Evolutionary conservation across 2,329 filamentous ascomycete species (phyloP), one percentile per base, ranked within the genome.

Genomic region (Claviceps lovelessii): DNA sequence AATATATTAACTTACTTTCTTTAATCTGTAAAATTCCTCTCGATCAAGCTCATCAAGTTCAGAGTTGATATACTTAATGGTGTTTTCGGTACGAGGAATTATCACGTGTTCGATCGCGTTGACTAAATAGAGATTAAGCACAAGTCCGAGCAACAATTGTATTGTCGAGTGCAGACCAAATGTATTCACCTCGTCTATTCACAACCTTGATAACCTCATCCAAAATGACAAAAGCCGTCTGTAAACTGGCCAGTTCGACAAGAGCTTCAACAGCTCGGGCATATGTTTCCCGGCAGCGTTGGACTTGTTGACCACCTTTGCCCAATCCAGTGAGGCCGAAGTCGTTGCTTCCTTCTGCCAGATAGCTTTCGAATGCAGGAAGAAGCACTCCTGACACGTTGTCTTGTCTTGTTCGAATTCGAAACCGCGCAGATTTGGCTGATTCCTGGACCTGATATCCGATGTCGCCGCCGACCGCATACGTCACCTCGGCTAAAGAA

Each of bases 11-110:
- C 61, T 48, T 58, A 65, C 73, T 77, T 98, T 98, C 74, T 98
- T 98, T 67, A 98, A 73, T 61, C 93, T 80, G 73, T 96, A 98
- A 70, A 98, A 98, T 68, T 98, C 93, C 69, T 97, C 93, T 76
- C 93, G 83, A 72, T 97, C 94, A 52, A 98, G 77, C 73, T 98
- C 93, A 67, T 98, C 93, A 17, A 98, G 80, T 69, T 98, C 93
- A 1, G 91, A 95, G 73, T 97, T 97, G 78, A 97, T 97, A 67
- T 97, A 98, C 73, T 95, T 96, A 76, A 98, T 98, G n/a, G 93
- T 98, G 66, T 97, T 98, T 70, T 98, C 93, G 15, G 93, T 98
- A 61, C 93, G 81, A 13, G 93, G 93, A 64, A 98, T 98, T 62
- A 98, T 97, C 63, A 98, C 88, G 69, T 94, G 87, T 71, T 93